Base-by-base conservation (phyloP, 495 filamentous ascomycete species). In the Penicillium chermesinum region DNA sequence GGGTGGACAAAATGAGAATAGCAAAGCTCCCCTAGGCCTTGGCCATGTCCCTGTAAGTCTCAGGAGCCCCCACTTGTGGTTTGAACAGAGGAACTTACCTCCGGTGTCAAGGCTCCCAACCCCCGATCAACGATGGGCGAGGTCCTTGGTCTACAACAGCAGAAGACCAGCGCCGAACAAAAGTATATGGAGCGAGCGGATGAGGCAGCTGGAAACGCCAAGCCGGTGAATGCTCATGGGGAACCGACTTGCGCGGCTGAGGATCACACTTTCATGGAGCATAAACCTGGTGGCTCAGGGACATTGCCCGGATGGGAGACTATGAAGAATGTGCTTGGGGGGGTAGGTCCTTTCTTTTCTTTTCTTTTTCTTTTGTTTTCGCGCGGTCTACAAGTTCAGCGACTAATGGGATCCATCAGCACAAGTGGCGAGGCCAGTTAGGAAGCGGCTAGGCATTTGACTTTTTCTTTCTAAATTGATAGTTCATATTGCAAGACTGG, bases 191-290 rank as follows among this genome's bases (percentile, higher is more conserved):
- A 51, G 2, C 61, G 58, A 1, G 49, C 49, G 18, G 56, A 60
- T 18, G 19, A 52, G 5, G 52, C 50, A 2, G 44, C 37, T 0
- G 43, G 13, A 0, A 33, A 36, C 22, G 7, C 17, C 2, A 40
- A 27, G n/a, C 38, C 51, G 1, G 55, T 40, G 12, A 57, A 36
- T 8, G 53, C 45, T 1, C 15, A 21, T 14, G 40, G 49, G 1
- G 52, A 59, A 7, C 50, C 53, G 8, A 63, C 56, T 13, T 65
- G 62, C 43, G 51, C 57, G 5, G 58, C 27, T 13, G 67, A 75
- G 45, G 70, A 73, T 44, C 64, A 66, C 42, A 65, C 52, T 19
- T 73, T 72, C 44, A 66, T 65, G 65, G 34, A 46, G 0, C 46
- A 43, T 17, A 66, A 62, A 41, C 63, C 71, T 6, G 70, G 71